Conservation (phyloP, 768 basidiomycete genomes). For the Amanita pallidorosea region DNA sequence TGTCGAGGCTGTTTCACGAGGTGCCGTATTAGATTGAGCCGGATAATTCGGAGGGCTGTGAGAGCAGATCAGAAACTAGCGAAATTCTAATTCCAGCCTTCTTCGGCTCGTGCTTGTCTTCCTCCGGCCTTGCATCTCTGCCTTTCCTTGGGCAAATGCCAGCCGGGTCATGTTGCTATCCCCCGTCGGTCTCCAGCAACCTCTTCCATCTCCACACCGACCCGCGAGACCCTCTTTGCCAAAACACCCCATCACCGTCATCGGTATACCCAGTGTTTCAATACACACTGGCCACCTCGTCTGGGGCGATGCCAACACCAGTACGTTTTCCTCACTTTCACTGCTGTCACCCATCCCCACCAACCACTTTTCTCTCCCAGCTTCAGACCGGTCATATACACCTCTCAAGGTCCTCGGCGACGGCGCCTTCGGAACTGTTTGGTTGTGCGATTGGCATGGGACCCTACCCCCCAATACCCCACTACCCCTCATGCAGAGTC, state of each 20-base stretch:
- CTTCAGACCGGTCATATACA: constrained; percentile 81
- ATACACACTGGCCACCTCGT: constrained; percentile 59
- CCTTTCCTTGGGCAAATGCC: constrained; percentile 35
- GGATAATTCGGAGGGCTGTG: constrained; percentile 5
- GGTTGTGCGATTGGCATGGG: constrained; percentile 99
- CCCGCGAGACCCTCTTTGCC: constrained; percentile 18
- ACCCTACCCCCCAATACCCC: constrained; percentile 85
- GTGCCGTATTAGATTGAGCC: constrained; percentile 58
- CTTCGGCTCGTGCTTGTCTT: constrained; percentile 10
- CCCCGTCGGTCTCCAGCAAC: constrained; percentile 35
- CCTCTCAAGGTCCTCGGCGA: constrained; percentile 95
- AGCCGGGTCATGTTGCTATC: constrained; percentile 48
- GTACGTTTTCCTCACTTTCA: constrained; percentile 31
- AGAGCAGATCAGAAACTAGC: constrained; percentile 5
- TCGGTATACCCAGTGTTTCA: constrained; percentile 68
- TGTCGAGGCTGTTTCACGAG: constrained; percentile 82
- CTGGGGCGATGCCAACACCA: constrained; percentile 62
- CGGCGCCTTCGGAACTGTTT: constrained; percentile 97
- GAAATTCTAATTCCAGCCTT: constrained; percentile 6
- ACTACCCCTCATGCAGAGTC: constrained; percentile 92
- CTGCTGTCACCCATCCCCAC: constrained; percentile 7
- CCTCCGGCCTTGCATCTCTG: constrained; percentile 10
- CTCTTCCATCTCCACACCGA: constrained; percentile 23
- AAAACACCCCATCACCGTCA: constrained; percentile 56
- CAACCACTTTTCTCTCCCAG: constrained; percentile 27